A percentile compares a stretch with the other conserved stretches of the same genome.
Evolutionary conservation across 176 grass and related monocot species (phyloP).

Genomic region (Elaeis guineensis): DNA sequence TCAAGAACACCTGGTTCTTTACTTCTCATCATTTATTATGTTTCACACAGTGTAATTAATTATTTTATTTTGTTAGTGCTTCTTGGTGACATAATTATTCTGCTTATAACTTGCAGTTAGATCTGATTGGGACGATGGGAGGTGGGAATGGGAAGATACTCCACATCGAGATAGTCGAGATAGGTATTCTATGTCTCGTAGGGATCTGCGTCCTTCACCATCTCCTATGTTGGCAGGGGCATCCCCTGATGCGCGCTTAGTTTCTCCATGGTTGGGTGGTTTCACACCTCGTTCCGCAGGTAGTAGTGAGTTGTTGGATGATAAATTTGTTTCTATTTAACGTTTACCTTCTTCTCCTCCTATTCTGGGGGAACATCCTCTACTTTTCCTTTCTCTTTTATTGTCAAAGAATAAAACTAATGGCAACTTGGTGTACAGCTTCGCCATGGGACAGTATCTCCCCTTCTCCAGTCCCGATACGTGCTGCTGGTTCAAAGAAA

Average conservation of each 20-base stretch:
- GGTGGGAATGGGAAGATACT: constrained; percentile 96
- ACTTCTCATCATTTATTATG: neutral
- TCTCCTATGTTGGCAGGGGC: constrained; percentile 82
- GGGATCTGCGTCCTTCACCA: constrained; percentile 37
- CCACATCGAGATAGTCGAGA: constrained; percentile 55
- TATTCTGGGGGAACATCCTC: constrained; percentile 8
- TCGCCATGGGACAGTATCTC: constrained; percentile 79
- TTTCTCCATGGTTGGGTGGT: constrained; percentile 83
- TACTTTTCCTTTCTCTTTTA: constrained; percentile 1
- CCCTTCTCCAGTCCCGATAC: constrained; percentile 75
- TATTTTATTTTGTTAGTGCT: no score
- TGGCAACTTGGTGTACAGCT: constrained; percentile 28
- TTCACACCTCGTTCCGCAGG: constrained; percentile 50
- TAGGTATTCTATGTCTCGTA: constrained; percentile 37
- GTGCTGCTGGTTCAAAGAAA: constrained; percentile 77
- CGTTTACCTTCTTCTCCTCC: no score
- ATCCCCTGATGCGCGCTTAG: constrained; percentile 89
- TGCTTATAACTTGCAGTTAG: constrained; percentile 35
- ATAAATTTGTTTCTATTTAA: no score
- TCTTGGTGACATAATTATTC: neutral
- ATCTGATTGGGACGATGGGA: constrained; percentile 83
- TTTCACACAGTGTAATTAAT: no score
- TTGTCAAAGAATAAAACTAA: neutral
- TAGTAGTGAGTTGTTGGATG: constrained; percentile 13
- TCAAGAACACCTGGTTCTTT: constrained; percentile 65